Percentiles rank a stretch among this genome's conserved stretches.
Conservation (phyloP, 2,329 filamentous ascomycete genomes). For the Apiospora aurea region DNA sequence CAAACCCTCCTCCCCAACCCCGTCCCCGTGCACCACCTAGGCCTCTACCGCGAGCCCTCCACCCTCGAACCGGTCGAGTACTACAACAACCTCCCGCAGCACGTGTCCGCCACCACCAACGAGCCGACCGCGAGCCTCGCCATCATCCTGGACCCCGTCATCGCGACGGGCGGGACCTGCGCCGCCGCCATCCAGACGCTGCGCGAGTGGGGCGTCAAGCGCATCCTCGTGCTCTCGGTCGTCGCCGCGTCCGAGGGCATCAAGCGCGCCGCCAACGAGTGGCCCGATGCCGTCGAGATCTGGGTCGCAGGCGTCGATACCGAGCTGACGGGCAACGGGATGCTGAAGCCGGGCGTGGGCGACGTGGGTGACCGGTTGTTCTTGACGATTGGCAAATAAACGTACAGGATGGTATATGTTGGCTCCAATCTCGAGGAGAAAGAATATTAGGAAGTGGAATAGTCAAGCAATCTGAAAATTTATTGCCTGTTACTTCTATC, state of each 20-base stretch:
- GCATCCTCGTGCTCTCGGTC: conserved; percentile 78
- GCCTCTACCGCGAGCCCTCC: conserved; percentile 88
- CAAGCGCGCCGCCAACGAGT: conserved; percentile 73
- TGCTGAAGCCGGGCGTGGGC: conserved; percentile 89
- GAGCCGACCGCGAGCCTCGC: conserved; percentile 62
- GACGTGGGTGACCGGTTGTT: conserved; percentile 92
- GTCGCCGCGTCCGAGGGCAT: conserved; percentile 78
- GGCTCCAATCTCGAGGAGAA: neutral
- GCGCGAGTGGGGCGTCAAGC: conserved; percentile 88
- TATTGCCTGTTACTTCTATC: neutral
- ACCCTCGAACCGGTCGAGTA: conserved; percentile 93
- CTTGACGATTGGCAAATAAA: conserved; percentile 79
- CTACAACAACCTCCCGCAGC: conserved; percentile 95
- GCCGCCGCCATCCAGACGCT: conserved; percentile 89
- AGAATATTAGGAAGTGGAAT: neutral
- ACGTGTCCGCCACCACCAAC: conserved; percentile 46
- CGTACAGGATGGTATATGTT: neutral
- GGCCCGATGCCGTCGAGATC: conserved; percentile 78
- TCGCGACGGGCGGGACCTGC: conserved; percentile 91
- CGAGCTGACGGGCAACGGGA: conserved; percentile 77
- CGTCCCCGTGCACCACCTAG: conserved; percentile 89
- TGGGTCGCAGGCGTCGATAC: conserved; percentile 84
- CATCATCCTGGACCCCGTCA: conserved; percentile 89
- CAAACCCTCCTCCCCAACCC: conserved; percentile 81
- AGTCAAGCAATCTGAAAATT: neutral